Evolutionary conservation across 805 yeast genomes (phyloP), one percentile per base, ranked within the genome.

Genomic region (Candida lessepsii): DNA sequence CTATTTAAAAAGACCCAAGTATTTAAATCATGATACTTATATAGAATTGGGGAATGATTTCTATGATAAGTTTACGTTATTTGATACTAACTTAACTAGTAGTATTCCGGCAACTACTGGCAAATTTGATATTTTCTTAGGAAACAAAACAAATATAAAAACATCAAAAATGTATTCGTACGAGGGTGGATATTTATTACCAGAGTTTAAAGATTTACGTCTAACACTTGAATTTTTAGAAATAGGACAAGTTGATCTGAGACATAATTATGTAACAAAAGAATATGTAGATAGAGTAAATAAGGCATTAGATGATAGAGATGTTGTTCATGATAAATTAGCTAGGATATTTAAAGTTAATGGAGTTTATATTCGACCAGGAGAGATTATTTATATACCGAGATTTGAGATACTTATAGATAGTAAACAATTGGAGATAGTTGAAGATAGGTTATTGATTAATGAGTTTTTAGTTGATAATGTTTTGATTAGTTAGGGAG

Each of bases 201-300:
- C 67, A 1, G 52, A 56, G 10, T 46, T 78, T 2, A 54, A 58
- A 8, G 71, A 80, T 2, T 46, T 75, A 4, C 59, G 80, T 30
- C 29, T 79, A 11, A 53, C 57, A 4, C 41, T 81, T 25, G 88
- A 83, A 54, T 58, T 61, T 16, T 44, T 80, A 15, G 43, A 41
- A 6, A 50, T 60, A 1, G 75, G 73, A 0, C 41, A 53, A 1
- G 44, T 76, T 11, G 83, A 80, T 46, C 35, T 58, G 20, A 7
- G 11, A 11, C 37, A 40, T 18, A 29, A 32, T 3, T 31, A 21
- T 14, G 29, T 47, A 4, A 37, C 38, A 2, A 15, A 21, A 11
- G 34, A 43, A 14, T 59, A 51, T 40, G 42, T 65, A 1, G 36
- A 41, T 8, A 18, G 37, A 14, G 11, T 25, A 17, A 31, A 38